Evolutionary conservation across 2,329 filamentous ascomycete species (phyloP).

Genomic region (Penicillium fuscoglaucum): DNA sequence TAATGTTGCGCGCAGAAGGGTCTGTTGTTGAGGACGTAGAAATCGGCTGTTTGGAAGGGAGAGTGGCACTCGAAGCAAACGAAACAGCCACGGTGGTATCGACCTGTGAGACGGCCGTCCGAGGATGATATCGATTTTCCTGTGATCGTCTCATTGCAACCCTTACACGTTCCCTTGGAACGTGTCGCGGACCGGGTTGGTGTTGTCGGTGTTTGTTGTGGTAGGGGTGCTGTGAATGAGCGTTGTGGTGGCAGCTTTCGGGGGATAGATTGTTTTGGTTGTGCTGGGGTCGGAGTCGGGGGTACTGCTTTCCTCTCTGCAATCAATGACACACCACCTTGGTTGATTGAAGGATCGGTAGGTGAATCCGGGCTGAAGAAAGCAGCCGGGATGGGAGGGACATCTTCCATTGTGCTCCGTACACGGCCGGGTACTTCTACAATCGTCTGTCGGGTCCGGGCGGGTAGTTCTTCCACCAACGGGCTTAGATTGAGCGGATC

Average conservation of each 20-base stretch:
- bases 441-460: slow-evolving; percentile 20
- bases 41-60: slow-evolving; percentile 82
- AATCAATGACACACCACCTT: slow-evolving; percentile 42
- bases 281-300: slow-evolving; percentile 4
- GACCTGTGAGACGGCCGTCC: slow-evolving; percentile 85
- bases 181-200: slow-evolving; percentile 43
- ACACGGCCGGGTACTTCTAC: slow-evolving; percentile 40
- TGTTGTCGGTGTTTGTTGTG: slow-evolving; percentile 42
- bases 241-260: slow-evolving; percentile 30
- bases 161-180: slow-evolving; percentile 76
- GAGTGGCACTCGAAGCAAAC: slow-evolving; percentile 80
- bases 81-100: slow-evolving; percentile 95
- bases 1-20: slow-evolving; percentile 94
- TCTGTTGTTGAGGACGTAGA: slow-evolving; percentile 84
- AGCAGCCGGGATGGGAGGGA: slow-evolving; percentile 34
- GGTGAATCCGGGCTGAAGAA: slow-evolving; percentile 48
- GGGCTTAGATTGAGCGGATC: slow-evolving; percentile 50
- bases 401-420: slow-evolving; percentile 28
- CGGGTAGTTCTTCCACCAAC: slow-evolving; percentile 58
- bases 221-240: slow-evolving; percentile 35
- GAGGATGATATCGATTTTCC: slow-evolving; percentile 94
- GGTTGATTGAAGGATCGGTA: slow-evolving; percentile 48
- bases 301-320: slow-evolving; percentile 19
- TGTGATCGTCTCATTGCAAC: slow-evolving; percentile 73
- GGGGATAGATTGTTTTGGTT: slow-evolving; percentile 20